These are phyloP conservation scores for Ochromonas danica DNA, from an alignment of 108 stramenopile genomes.

Conservation along the genomic window DNA sequence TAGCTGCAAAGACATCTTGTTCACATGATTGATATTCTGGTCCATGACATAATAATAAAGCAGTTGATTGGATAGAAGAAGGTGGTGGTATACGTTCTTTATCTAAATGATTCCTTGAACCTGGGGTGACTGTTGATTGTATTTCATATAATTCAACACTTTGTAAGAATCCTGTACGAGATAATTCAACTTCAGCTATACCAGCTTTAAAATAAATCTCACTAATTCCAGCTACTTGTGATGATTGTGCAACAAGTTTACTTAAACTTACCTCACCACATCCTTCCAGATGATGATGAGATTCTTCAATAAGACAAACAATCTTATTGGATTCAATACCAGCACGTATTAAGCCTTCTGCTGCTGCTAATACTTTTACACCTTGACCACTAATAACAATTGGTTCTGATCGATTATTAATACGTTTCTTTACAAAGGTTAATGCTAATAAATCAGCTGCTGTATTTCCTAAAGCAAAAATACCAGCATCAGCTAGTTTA, in stretches of 20 bases:
- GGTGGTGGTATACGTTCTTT: background rate
- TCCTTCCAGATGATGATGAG: too few relatives aligned
- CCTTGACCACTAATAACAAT: constrained; percentile 4
- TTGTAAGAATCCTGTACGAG: background rate
- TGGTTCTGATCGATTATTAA: background rate
- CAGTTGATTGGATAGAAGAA: background rate
- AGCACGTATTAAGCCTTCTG: background rate
- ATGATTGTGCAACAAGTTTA: too few relatives aligned
- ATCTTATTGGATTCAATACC: background rate
- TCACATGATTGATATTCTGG: constrained; percentile 23
- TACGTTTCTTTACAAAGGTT: background rate
- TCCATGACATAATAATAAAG: constrained; percentile 18
- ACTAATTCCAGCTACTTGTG: too few relatives aligned
- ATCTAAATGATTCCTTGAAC: too few relatives aligned
- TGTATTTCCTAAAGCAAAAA: constrained; percentile 21
- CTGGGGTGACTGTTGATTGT: too few relatives aligned
- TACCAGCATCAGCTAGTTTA: background rate
- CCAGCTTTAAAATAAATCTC: too few relatives aligned
- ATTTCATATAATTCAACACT: too few relatives aligned
- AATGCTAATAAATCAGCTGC: constrained; percentile 15
- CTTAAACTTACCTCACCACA: too few relatives aligned
- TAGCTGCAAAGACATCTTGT: constrained; percentile 17
- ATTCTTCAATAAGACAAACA: too few relatives aligned
- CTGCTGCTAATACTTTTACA: background rate
- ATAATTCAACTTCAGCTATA: background rate